Base-by-base conservation (phyloP, 108 stramenopile genomes). In the Nitzschia palea region DNA sequence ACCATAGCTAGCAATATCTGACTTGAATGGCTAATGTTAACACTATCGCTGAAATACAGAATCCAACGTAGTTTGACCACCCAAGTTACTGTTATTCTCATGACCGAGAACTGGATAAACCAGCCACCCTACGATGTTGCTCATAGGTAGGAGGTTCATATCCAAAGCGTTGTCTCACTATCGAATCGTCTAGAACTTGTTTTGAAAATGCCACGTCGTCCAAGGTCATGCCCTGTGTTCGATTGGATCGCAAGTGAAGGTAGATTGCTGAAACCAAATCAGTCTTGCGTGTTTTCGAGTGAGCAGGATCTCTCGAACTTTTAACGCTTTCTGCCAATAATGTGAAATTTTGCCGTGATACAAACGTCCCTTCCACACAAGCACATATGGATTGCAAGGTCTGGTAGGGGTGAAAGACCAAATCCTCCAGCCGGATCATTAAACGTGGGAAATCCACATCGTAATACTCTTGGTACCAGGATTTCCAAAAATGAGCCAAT, bases 381-480 rank as follows among this genome's bases (percentile, higher is more conserved):
- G 74, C 69, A 52, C 91, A 93, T 8, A 83, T 60, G n/a, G 47
- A 15, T 47, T 65, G 54, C 1, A 82, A 45, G 0, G 73, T 68
- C 35, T 87, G 76, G 61, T 86, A 81, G 4, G 83, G 82, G 55
- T 81, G 73, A 60, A 84, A 93, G 28, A 89, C 60, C 47, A 93
- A 76, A 65, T 89, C 88, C 70, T 91, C 90, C 52, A 85, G 85
- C 2, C 94, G 86, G 6, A 92, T 71, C 70, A 92, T 88, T 42
- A 89, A 30, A 22, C 89, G 76, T 9, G 95, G 95, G 65, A 86
- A 91, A 22, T 69, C 68, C 0, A 78, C 93, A 27, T 82, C 76
- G 15, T 60, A 67, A 62, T 82, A 90, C 27, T 87, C 89, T 27
- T 55, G 48, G 67, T 92, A 89, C 89, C 88, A 91, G 9, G 80